Conservation (phyloP, 805 yeast genomes). For the Hanseniaspora guilliermondii region DNA sequence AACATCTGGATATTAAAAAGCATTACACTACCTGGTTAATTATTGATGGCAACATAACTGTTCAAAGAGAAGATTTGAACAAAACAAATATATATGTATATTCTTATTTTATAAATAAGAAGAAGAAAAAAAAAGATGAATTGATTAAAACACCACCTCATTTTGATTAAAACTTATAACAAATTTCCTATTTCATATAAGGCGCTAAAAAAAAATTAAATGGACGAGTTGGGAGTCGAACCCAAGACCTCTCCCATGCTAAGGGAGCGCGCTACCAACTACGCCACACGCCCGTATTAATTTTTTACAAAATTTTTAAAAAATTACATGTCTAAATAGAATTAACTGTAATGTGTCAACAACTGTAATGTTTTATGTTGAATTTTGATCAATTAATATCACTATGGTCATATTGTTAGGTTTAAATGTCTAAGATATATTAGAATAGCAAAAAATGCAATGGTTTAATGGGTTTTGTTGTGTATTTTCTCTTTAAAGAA, state of each 20-base stretch:
- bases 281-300: slow-evolving; percentile 53
- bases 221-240: slow-evolving; percentile 39
- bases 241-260: slow-evolving; percentile 66
- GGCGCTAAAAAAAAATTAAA: not conserved
- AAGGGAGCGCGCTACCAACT: slow-evolving; percentile 70
- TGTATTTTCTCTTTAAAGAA: no score
- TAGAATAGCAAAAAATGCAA: no score
- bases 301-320: not conserved
- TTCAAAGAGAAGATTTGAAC: no score
- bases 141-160: not conserved
- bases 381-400: no score
- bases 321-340: not conserved
- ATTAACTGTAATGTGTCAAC: not conserved
- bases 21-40: no score
- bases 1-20: not conserved
- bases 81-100: no score
- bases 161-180: not conserved
- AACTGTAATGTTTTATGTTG: no score
- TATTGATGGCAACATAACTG: no score
- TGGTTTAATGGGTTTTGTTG: no score
- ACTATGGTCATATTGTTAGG: no score
- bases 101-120: not conserved
- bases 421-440: no score
- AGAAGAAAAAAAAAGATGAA: not conserved
- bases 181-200: not conserved